Base-by-base conservation (phyloP, 2,329 filamentous ascomycete genomes). In the Fusarium multiceps region DNA sequence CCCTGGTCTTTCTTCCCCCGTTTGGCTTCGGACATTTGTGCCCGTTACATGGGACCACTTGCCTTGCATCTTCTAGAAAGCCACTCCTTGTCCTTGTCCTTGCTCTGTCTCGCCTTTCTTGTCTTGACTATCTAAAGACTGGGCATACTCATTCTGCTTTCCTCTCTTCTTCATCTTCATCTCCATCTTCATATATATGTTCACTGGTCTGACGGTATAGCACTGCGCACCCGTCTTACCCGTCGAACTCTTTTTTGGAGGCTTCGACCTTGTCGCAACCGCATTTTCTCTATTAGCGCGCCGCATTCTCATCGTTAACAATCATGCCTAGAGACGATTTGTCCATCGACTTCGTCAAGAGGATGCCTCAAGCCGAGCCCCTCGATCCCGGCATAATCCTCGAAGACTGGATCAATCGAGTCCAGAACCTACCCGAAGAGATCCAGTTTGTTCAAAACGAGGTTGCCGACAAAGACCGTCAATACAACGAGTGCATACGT, bases 401-500 rank as follows among this genome's bases (percentile, higher is more conserved):
- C 73, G 92, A 95, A 78, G 91, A 94, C 79, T 94, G 92, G 85
- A 88, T 91, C 77, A 89, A 90, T 78, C 86, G 83, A 80, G 91
- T 92, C 21, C 89, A 92, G 74, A 96, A 96, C 75, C 85, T 95
- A 28, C 92, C 92, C 66, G 91, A 93, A 68, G 93, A 96, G 80
- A 90, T 96, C 63, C 90, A 90, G 21, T 94, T 94, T 81, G 86
- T 95, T 67, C 91, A 94, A 75, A 92, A 94, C 77, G 93, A 96
- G 80, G 92, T 95, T 68, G 85, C 89, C 76, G 90, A 92, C 77
- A 95, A 94, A 79, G 93, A 97, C 78, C 86, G 88, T 51, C 85
- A 89, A 69, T 91, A 93, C 72, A 84, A 88, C 75, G 89, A 93
- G 49, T 90, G 90, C 77, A 83, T 90, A 62, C 86, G 88, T 66